phyloP scores from a whole-genome alignment of 495 filamentous ascomycete genomes.

The Cercophora sp. region DNA sequence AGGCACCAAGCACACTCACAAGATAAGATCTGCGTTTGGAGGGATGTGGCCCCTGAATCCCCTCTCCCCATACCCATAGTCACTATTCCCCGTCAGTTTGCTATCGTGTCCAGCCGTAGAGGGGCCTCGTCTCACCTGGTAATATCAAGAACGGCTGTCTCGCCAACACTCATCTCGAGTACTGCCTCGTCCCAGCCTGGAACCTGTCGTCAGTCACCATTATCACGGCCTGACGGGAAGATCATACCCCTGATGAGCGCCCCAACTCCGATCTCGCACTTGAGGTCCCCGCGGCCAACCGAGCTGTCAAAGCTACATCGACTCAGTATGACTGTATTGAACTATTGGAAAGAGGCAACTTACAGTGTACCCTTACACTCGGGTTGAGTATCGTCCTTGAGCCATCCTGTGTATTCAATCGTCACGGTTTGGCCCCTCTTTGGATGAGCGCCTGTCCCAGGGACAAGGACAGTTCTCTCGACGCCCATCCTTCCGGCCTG shows the following conservation, averaged over 20 bases:
- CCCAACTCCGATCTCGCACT: conserved; percentile 66
- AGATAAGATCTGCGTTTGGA: conserved; percentile 50
- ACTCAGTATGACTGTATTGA: background rate
- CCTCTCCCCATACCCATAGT: conserved; percentile 72
- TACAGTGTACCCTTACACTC: conserved; percentile 47
- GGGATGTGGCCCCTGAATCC: conserved; percentile 65
- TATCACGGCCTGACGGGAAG: background rate
- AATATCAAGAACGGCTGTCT: conserved; percentile 75
- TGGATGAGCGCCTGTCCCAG: conserved; percentile 52
- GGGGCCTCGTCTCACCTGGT: conserved; percentile 53
- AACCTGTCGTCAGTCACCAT: conserved; percentile 8
- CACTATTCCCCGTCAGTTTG: conserved; percentile 43
- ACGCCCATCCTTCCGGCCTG: conserved; percentile 46
- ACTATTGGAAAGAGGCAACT: conserved; percentile 15
- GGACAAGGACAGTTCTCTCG: conserved; percentile 38
- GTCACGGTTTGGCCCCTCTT: conserved; percentile 60
- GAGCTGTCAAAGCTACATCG: conserved; percentile 74
- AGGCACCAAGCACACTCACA: conserved; percentile 47
- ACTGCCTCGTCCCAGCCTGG: conserved; percentile 88
- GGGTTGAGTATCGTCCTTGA: conserved; percentile 59
- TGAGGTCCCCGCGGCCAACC: conserved; percentile 59
- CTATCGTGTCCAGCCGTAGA: background rate
- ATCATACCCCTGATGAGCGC: conserved; percentile 71
- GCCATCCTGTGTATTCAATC: conserved; percentile 81
- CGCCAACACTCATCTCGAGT: conserved; percentile 70